phyloP scores from a whole-genome alignment of 78 protist genomes.

The Pigoraptor vietnamica region DNA sequence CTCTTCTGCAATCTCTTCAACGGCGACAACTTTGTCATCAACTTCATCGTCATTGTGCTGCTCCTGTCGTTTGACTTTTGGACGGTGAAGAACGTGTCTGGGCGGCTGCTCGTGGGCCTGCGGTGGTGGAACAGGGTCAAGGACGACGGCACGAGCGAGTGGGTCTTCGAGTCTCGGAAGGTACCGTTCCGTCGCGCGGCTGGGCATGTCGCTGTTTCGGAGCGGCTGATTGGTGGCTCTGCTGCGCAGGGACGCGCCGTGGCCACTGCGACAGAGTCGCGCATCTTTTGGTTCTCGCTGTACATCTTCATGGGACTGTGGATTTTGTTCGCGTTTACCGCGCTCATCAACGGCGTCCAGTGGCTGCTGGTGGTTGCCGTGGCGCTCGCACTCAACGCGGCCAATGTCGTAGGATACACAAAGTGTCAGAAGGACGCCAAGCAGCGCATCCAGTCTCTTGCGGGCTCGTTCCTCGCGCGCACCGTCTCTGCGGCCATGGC shows the following conservation, averaged over 20 bases:
- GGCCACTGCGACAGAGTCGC: constrained; percentile 10
- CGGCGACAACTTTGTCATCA: constrained; percentile 4
- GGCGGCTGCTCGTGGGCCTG: constrained; percentile 67
- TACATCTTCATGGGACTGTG: constrained; percentile 41
- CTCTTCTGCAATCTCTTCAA: constrained; percentile 21
- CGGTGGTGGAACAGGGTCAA: constrained; percentile 79
- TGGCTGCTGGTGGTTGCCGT: constrained; percentile 54
- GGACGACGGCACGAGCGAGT: constrained; percentile 57
- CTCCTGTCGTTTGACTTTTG: constrained; percentile 68
- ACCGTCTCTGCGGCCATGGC: no score
- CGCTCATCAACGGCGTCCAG: not conserved
- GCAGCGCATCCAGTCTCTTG: not conserved
- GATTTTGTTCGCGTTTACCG: constrained; percentile 21
- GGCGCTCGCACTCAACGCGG: constrained; percentile 48
- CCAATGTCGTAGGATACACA: constrained; percentile 68
- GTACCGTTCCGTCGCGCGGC: not conserved
- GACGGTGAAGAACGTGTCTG: constrained; percentile 69
- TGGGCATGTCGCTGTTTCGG: not conserved
- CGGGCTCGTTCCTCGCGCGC: not conserved
- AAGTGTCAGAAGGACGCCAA: constrained; percentile 35
- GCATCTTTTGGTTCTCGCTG: constrained; percentile 62
- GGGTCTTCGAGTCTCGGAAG: constrained; percentile 71
- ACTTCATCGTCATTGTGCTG: constrained; percentile 27
- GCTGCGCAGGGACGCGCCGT: not conserved
- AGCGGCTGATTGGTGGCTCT: not conserved